phyloP scores from a whole-genome alignment of 192 early-diverging fungal genomes.

The Entomortierella beljakovae region DNA sequence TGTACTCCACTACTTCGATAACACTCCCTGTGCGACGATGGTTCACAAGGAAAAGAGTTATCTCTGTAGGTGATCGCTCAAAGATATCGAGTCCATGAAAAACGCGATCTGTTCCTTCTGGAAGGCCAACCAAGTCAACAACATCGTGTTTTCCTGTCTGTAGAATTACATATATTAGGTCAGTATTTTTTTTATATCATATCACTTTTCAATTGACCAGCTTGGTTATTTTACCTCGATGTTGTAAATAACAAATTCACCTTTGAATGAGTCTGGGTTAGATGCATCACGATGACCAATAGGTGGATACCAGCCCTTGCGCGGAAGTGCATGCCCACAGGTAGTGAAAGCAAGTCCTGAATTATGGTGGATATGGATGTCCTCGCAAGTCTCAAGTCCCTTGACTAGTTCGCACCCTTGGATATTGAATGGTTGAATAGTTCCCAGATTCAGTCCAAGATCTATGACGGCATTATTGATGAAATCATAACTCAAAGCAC shows the following conservation, averaged over 20 bases:
- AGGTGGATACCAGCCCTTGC: conserved; percentile 62
- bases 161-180: not conserved
- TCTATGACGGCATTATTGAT: conserved; percentile 14
- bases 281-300: conserved; percentile 28
- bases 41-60: conserved; percentile 69
- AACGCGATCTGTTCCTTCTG: conserved; percentile 29
- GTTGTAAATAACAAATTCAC: conserved; percentile 64
- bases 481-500: conserved; percentile 31
- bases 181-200: not conserved
- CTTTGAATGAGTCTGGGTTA: conserved; percentile 29
- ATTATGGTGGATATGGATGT: conserved; percentile 63
- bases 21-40: conserved; percentile 65
- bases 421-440: conserved; percentile 29
- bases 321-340: conserved; percentile 61
- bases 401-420: conserved; percentile 19
- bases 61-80: conserved; percentile 56
- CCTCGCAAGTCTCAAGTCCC: conserved; percentile 67
- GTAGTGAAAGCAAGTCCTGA: conserved; percentile 66
- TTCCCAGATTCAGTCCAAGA: conserved; percentile 18
- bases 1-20: conserved; percentile 67
- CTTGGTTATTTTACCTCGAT: no score
- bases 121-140: conserved; percentile 51
- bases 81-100: conserved; percentile 68
- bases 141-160: conserved; percentile 58
- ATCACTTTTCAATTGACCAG: conserved; percentile 17